phyloP scores from a whole-genome alignment of 2,329 filamentous ascomycete species.

The Fusarium pseudograminearum region DNA sequence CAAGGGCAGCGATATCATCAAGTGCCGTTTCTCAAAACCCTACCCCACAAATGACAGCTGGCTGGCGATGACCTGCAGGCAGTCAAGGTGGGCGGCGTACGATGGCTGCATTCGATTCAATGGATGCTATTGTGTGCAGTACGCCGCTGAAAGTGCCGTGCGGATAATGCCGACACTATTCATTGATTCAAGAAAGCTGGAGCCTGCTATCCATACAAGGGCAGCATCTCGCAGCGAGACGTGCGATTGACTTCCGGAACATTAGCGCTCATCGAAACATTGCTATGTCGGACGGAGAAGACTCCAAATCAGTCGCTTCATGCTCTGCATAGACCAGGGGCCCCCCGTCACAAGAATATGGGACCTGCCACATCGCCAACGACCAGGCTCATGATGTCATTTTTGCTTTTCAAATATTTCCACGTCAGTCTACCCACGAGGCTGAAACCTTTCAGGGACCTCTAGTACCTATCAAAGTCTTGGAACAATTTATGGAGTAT shows the following conservation, averaged over 20 bases:
- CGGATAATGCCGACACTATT: conserved; percentile 24
- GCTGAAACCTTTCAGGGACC: conserved; percentile 40
- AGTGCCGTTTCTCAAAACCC: conserved; percentile 21
- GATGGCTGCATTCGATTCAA: conserved; percentile 22
- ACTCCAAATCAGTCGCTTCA: conserved; percentile 24
- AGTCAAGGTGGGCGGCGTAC: conserved; percentile 21
- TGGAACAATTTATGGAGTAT: conserved; percentile 22
- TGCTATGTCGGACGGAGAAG: conserved; percentile 23
- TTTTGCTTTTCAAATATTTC: conserved; percentile 34
- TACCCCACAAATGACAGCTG: conserved; percentile 39
- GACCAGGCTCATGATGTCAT: conserved; percentile 41
- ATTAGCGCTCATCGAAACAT: conserved; percentile 26
- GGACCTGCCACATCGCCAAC: conserved; percentile 29
- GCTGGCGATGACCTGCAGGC: conserved; percentile 41
- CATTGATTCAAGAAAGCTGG: background rate
- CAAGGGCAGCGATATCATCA: conserved; percentile 16
- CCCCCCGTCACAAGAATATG: conserved; percentile 25
- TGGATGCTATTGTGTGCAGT: background rate
- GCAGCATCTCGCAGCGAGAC: conserved; percentile 15
- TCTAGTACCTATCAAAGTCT: conserved; percentile 10
- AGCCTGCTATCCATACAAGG: conserved; percentile 1
- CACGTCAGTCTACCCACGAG: conserved; percentile 46
- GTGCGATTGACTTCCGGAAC: conserved; percentile 22
- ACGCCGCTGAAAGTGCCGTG: conserved; percentile 19
- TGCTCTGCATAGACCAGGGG: conserved; percentile 20